Conservation (phyloP, 176 grass and related monocot species). For the Triticum aestivum region DNA sequence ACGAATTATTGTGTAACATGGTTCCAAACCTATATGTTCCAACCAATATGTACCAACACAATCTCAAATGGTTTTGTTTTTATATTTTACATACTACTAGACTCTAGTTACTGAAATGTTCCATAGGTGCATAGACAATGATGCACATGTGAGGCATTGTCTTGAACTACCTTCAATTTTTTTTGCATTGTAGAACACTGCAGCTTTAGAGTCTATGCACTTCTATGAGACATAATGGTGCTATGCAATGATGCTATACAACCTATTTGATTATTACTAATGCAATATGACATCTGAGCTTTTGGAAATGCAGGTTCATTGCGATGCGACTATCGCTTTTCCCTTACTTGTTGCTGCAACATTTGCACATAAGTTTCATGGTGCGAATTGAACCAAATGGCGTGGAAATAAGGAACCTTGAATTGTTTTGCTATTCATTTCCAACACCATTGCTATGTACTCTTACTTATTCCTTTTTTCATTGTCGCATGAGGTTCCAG, state of each 20-base stretch:
- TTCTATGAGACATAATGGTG: background rate
- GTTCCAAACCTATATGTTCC: no score
- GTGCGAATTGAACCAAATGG: background rate
- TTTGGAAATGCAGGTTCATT: slow-evolving; percentile 72
- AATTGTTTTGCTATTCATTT: background rate
- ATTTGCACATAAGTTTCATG: slow-evolving; percentile 59
- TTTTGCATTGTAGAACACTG: background rate
- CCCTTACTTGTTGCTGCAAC: slow-evolving; percentile 74
- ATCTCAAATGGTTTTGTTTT: background rate
- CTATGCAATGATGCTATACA: background rate
- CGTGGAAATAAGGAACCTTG: background rate
- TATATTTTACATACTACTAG: background rate
- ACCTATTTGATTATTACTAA: background rate
- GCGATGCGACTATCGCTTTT: slow-evolving; percentile 84
- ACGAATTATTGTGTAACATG: no score
- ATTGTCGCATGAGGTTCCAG: background rate
- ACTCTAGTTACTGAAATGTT: background rate
- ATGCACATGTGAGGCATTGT: background rate
- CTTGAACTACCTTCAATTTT: background rate
- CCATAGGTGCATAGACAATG: background rate
- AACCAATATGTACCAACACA: background rate
- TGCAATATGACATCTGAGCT: background rate
- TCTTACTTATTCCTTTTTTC: background rate
- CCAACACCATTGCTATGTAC: background rate
- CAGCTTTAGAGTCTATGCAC: background rate